Conservation (phyloP, 306 rosid species). For the Mimosa pudica region DNA sequence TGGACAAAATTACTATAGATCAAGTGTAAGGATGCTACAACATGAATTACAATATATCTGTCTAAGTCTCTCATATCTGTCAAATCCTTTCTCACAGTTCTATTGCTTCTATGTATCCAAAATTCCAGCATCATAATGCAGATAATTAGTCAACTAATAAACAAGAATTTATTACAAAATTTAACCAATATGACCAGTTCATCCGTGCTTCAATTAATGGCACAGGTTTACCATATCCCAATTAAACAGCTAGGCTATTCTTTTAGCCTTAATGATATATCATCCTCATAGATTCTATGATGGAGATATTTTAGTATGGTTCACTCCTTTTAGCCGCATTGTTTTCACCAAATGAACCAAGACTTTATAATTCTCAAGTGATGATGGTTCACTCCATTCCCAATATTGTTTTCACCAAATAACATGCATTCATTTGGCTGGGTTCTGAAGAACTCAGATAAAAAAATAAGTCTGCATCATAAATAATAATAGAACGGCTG, state of each 20-base stretch:
- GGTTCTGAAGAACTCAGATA: constrained; percentile 21
- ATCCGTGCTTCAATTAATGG: not conserved
- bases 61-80: not conserved
- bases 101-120: not conserved
- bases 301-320: constrained; percentile 4
- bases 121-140: not conserved
- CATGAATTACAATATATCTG: not conserved
- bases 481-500: constrained; percentile 11
- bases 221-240: constrained; percentile 9
- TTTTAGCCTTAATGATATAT: not conserved
- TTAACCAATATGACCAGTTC: not conserved
- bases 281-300: constrained; percentile 7
- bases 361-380: not conserved
- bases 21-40: not conserved
- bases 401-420: constrained; percentile 26
- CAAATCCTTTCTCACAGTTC: not conserved
- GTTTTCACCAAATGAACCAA: not conserved
- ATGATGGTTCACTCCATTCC: not conserved
- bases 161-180: not conserved
- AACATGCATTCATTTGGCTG: constrained; percentile 7
- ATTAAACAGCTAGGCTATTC: not conserved
- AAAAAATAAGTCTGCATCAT: not conserved
- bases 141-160: not conserved
- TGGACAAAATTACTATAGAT: not conserved
- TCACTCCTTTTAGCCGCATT: not conserved